Conservation (phyloP, 257 asterid species). For the Ilex aquifolium region DNA sequence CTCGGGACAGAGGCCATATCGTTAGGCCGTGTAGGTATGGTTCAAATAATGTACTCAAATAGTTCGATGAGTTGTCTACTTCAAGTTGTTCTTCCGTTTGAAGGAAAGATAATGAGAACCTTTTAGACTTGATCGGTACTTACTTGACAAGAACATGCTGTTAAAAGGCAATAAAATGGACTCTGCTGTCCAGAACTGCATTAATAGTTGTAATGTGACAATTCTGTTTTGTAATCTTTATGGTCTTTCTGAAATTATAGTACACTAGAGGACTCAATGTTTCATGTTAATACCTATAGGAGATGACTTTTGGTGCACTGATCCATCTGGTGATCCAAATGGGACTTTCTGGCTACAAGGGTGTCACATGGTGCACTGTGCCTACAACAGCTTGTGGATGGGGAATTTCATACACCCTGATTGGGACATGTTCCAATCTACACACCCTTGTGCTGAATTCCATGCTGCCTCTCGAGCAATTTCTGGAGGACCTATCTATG, state of each 20-base stretch:
- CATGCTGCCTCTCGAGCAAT: conserved; percentile 38
- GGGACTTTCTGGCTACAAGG: conserved; percentile 38
- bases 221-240: too few species aligned
- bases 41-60: background rate
- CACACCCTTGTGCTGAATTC: conserved; percentile 31
- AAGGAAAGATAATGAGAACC: too few species aligned
- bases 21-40: conserved; percentile 42
- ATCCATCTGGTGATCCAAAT: conserved; percentile 28
- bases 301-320: conserved; percentile 36
- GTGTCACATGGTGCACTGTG: conserved; percentile 38
- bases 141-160: too few species aligned
- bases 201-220: too few species aligned
- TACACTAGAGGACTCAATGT: too few species aligned
- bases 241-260: too few species aligned
- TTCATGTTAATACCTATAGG: conserved; percentile 7
- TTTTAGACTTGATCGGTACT: too few species aligned
- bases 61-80: too few species aligned
- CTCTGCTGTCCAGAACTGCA: too few species aligned
- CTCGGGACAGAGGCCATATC: conserved; percentile 46
- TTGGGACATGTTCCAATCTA: conserved; percentile 42
- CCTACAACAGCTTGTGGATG: conserved; percentile 37
- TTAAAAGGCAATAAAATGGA: too few species aligned
- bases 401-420: conserved; percentile 34
- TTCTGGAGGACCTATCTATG: conserved; percentile 32
- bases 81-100: too few species aligned